Conservation (phyloP, 768 basidiomycete genomes). For the Coprinopsis sp. region DNA sequence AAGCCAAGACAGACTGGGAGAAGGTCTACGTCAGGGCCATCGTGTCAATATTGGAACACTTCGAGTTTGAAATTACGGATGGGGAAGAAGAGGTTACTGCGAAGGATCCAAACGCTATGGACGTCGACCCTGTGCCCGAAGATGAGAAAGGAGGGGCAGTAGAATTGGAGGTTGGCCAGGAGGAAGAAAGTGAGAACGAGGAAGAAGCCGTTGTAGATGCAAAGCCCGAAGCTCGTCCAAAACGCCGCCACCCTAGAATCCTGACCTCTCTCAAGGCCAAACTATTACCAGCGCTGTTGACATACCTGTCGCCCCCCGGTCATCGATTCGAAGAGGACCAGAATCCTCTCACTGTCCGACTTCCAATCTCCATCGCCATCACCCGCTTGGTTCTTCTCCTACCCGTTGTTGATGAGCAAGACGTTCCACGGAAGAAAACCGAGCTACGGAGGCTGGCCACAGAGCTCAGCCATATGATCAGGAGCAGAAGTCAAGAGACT, state of each 20-base stretch:
- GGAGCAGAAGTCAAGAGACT: conserved; percentile 92
- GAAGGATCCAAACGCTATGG: too few relatives aligned
- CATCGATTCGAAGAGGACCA: conserved; percentile 52
- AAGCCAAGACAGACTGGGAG: conserved; percentile 65
- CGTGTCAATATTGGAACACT: conserved; percentile 81
- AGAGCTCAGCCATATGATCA: conserved; percentile 80
- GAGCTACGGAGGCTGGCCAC: conserved; percentile 51
- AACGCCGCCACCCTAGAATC: conserved; percentile 18
- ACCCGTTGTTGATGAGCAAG: conserved; percentile 54
- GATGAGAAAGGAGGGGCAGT: background rate
- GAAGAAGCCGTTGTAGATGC: conserved; percentile 26
- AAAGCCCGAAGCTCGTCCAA: conserved; percentile 12
- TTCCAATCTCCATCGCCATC: conserved; percentile 86
- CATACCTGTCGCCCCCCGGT: conserved; percentile 8
- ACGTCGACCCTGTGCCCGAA: background rate
- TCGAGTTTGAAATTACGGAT: conserved; percentile 83
- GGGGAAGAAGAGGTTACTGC: conserved; percentile 16
- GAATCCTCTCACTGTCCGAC: conserved; percentile 44
- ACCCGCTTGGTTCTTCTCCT: conserved; percentile 79
- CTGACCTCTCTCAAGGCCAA: conserved; percentile 4
- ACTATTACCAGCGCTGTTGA: conserved; percentile 6
- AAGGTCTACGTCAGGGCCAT: conserved; percentile 81
- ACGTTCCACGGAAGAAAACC: conserved; percentile 27
- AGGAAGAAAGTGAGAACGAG: conserved; percentile 10
- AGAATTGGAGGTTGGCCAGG: conserved; percentile 6